These are phyloP conservation scores for Trichomonascaceae sp. DNA, from an alignment of 1,139 yeast genomes.

Conservation along the genomic window DNA sequence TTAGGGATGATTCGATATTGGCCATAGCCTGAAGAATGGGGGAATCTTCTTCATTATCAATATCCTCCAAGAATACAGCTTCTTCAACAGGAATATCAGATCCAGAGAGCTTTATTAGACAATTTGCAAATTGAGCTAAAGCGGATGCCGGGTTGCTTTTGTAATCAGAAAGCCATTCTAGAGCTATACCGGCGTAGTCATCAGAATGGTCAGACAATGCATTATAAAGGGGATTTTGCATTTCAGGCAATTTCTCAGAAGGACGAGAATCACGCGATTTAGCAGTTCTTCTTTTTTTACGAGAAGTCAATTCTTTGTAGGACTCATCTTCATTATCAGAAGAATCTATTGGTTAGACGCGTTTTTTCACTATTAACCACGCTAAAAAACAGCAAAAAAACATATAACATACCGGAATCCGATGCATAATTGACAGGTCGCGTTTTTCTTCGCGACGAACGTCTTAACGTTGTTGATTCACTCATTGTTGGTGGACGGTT, in stretches of 20 bases:
- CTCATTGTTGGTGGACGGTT: background rate
- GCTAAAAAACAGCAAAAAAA: background rate
- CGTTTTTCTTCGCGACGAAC: slow-evolving; percentile 1
- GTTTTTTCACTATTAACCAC: background rate
- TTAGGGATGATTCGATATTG: slow-evolving; percentile 45
- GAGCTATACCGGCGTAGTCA: slow-evolving; percentile 37
- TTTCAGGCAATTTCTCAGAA: background rate
- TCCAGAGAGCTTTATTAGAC: slow-evolving; percentile 51
- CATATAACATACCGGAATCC: slow-evolving; percentile 5
- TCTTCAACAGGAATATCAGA: slow-evolving; percentile 43
- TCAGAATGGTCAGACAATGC: background rate
- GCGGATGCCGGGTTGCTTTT: slow-evolving; percentile 40
- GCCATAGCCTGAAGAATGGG: background rate
- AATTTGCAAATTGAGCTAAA: slow-evolving; percentile 58
- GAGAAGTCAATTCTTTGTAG: background rate
- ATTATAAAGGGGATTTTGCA: background rate
- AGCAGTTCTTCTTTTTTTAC: slow-evolving; percentile 1
- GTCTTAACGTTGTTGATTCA: slow-evolving; percentile 2
- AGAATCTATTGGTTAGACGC: slow-evolving; percentile 8
- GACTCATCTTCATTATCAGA: background rate
- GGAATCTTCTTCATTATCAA: slow-evolving; percentile 64
- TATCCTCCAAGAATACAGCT: background rate
- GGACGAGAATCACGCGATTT: background rate
- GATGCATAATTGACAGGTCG: slow-evolving; percentile 4
- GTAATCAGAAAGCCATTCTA: slow-evolving; percentile 64